phyloP scores from a whole-genome alignment of 441 rosid genomes.

The Arabidopsis lyrata region DNA sequence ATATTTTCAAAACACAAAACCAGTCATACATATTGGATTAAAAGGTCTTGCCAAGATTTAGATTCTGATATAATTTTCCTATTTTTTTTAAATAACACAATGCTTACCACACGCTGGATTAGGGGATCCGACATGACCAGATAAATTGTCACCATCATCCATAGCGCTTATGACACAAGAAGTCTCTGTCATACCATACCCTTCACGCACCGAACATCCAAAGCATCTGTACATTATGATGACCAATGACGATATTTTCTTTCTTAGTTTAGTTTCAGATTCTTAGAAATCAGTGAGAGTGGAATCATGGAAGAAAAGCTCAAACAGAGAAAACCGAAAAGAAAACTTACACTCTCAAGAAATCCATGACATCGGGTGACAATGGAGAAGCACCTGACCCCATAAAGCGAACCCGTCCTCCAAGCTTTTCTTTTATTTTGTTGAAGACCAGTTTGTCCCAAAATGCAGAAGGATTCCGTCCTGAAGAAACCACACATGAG shows the following conservation, averaged over 20 bases:
- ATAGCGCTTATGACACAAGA: conserved; percentile 68
- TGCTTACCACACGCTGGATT: conserved; percentile 66
- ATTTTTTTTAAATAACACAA: background rate
- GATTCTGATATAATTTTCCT: background rate
- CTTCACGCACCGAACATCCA: conserved; percentile 69
- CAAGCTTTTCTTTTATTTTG: conserved; percentile 73
- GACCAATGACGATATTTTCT: background rate
- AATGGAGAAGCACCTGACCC: conserved; percentile 80
- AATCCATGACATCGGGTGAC: conserved; percentile 73
- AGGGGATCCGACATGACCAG: conserved; percentile 81
- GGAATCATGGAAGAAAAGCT: background rate
- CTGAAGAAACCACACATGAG: conserved; percentile 45
- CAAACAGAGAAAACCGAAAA: background rate
- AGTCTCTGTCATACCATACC: conserved; percentile 84
- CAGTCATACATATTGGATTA: conserved; percentile 2
- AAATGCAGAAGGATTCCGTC: conserved; percentile 60
- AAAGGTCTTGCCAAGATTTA: conserved; percentile 2
- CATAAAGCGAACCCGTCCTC: conserved; percentile 73
- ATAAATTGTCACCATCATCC: conserved; percentile 63
- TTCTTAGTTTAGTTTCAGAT: conserved; percentile 10
- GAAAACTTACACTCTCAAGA: conserved; percentile 67
- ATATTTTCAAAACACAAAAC: conserved; percentile 21
- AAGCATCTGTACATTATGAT: conserved; percentile 60
- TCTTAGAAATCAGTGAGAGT: conserved; percentile 10
- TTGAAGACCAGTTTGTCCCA: conserved; percentile 80